Evolutionary conservation across 345 rosid genomes (phyloP), one percentile per base, ranked within the genome.

Genomic region (Brassica juncea): DNA sequence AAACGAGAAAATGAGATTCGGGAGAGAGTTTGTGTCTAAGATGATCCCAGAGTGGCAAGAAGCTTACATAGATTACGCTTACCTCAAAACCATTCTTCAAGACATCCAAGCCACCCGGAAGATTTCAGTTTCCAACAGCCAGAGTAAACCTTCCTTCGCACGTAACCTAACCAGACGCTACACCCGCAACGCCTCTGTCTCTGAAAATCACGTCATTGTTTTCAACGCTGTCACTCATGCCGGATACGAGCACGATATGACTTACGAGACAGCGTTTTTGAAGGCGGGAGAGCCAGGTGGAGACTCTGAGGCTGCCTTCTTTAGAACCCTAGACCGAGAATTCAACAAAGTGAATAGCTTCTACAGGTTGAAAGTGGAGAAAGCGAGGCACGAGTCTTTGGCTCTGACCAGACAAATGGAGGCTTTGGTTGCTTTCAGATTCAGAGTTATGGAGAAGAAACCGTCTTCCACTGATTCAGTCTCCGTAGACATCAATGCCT

Each of bases 41-140:
- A 79, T 89, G 92, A 90, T 90, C 73, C 92, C 80, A 19, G 97
- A 92, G 78, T 92, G 97, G 96, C 87, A 86, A 44, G 87, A 86
- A 47, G 97, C 96, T 64, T 92, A 92, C 79, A 82, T 92, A 87
- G 87, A 92, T 52, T 92, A 90, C 86, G 81, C 75, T 59, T 27
- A 65, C 68, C 87, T 92, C 70, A 92, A 92, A 70, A 39, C 76
- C 21, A 15, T 87, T 39, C 82, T 92, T 81, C 88, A 89, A 80
- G 82, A 83, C 0, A 28, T 88, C 2, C 81, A 69, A 34, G 55
- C 82, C 68, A 84, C 88, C 66, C 72, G 81, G 35, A 82, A 59
- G 4, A 68, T 3, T 39, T 57, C 67, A 28, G 74, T 28, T 78
- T 6, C 75, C 71, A 66, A 21, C 83, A 84, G 4, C 71, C 47